Base-by-base conservation (phyloP, 345 rosid species). In the Excoecaria agallocha region DNA sequence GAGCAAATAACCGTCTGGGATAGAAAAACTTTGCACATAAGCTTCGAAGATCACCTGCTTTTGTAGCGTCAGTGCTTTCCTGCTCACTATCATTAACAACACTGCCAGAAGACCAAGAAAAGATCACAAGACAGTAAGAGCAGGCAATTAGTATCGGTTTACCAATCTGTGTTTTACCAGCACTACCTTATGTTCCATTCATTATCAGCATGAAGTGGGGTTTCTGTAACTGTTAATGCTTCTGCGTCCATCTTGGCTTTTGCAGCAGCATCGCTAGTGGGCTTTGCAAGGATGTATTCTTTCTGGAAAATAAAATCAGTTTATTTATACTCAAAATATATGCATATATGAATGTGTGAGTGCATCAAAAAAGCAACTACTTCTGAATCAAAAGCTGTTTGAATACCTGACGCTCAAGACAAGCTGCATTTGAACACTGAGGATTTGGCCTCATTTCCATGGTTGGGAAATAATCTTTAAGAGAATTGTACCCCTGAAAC, bases 401-500 rank as follows among this genome's bases (percentile, higher is more conserved):
- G n/a, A 43, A 55, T 85, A 89, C 99, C 97, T 95, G 99, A 24
- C 96, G 89, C 80, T 93, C 90, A 72, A 95, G 80, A 84, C 99
- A 93, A 70, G 91, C 92, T 66, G 80, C 87, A 84, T 95, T 95
- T 41, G 94, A 84, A 86, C 98, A 95, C 74, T 93, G 98, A 41
- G 98, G 96, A 79, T 93, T 93, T 70, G 98, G 98, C 85, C 85
- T 93, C 98, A 91, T 90, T 83, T 89, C 87, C 98, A 95, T 90
- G 70, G 98, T 89, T 76, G 98, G 99, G 82, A 95, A 95, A 81
- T 55, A 95, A 81, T 93, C 98, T 80, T 93, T 95, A 20, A 95
- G 95, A 71, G 99, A 91, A 82, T 89, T 95, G 77, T 93, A 95
- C 55, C 98, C 99, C 99, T 91, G 84, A 46, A 68, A 74, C 55